A percentile compares a stretch with the other conserved stretches of the same genome.
These are phyloP conservation scores for Sequoia sempervirens DNA, from an alignment of 75 land plant species.

Conservation along the genomic window DNA sequence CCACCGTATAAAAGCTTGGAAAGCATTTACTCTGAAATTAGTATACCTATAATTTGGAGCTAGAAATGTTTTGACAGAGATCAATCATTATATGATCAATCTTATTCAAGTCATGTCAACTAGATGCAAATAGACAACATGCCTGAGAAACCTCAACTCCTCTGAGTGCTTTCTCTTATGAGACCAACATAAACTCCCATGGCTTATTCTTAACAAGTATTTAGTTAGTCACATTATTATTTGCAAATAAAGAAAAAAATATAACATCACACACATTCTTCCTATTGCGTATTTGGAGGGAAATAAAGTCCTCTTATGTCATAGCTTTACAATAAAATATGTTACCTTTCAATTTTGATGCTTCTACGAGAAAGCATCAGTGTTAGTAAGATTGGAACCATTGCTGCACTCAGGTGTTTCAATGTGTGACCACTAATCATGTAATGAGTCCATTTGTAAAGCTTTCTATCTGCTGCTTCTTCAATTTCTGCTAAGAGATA, in stretches of 20 bases:
- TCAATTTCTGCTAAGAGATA: conserved; percentile 40
- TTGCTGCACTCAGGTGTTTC: conserved; percentile 47
- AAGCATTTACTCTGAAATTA: not conserved
- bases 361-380: conserved; percentile 40
- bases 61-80: not conserved
- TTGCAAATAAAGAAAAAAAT: not conserved
- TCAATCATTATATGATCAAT: not conserved
- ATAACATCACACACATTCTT: not conserved
- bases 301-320: not conserved
- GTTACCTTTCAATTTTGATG: conserved; percentile 40
- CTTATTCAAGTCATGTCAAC: not conserved
- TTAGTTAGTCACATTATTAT: not conserved
- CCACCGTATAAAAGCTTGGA: not conserved
- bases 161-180: not conserved
- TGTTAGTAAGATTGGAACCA: conserved; percentile 47
- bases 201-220: not conserved
- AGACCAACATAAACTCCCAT: not conserved
- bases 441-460: conserved; percentile 39
- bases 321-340: not conserved
- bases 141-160: not conserved
- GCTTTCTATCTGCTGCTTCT: conserved; percentile 36
- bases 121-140: not conserved
- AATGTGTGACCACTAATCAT: conserved; percentile 45
- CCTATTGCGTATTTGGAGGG: not conserved
- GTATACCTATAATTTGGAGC: not conserved